Percentiles rank a stretch among this genome's conserved stretches.
phyloP scores from a whole-genome alignment of 768 basidiomycete genomes.

The Pisolithus marmoratus region DNA sequence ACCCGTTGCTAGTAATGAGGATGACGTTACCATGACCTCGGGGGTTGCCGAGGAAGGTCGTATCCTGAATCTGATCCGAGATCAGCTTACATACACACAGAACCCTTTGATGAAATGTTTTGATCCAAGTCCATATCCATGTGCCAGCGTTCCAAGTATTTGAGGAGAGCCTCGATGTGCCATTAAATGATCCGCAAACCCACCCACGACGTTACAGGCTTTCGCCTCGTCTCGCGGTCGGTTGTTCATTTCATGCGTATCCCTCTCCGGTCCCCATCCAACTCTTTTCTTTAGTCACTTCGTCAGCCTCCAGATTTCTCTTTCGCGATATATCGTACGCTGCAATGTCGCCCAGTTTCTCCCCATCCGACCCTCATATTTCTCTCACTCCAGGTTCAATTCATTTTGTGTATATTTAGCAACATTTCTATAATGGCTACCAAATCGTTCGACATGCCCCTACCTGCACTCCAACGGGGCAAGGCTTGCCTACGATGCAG shows the following conservation, averaged over 20 bases:
- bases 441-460: slow-evolving; percentile 23
- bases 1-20: slow-evolving; percentile 17
- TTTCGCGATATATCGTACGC: slow-evolving; percentile 7
- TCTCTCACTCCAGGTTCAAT: slow-evolving; percentile 13
- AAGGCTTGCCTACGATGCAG: slow-evolving; percentile 73
- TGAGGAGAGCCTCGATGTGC: slow-evolving; percentile 23
- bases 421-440: slow-evolving; percentile 31
- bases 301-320: neutral
- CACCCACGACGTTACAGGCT: slow-evolving; percentile 8
- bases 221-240: slow-evolving; percentile 1
- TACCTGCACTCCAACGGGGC: slow-evolving; percentile 53
- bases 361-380: neutral
- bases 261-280: slow-evolving; percentile 18
- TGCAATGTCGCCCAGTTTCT: neutral
- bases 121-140: slow-evolving; percentile 22
- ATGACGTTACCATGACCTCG: slow-evolving; percentile 25
- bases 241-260: slow-evolving; percentile 22
- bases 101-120: slow-evolving; percentile 11
- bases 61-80: neutral
- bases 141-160: slow-evolving; percentile 21
- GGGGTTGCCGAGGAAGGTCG: slow-evolving; percentile 6
- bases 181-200: slow-evolving; percentile 25
- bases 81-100: slow-evolving; percentile 10
- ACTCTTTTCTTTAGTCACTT: slow-evolving; percentile 9
- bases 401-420: slow-evolving; percentile 32